Evolutionary conservation across 441 rosid species (phyloP), one percentile per base, ranked within the genome.

Genomic region (Arabidopsis hybrid): DNA sequence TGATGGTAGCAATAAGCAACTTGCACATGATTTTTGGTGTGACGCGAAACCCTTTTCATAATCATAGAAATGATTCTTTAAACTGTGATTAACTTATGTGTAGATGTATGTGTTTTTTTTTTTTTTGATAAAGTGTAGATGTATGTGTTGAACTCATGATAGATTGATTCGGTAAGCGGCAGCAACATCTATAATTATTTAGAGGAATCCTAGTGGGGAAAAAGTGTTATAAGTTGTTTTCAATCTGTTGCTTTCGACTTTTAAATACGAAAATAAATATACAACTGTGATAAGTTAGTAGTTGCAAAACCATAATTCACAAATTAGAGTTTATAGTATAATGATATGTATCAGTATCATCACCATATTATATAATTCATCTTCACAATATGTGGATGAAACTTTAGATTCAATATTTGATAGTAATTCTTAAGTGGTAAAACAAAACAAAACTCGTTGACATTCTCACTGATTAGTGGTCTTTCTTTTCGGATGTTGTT

Each of bases 401-500:
- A 26, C 29, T 26, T 26, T 26, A 26, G 29, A 26, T 26, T 26
- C 29, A 21, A 21, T 21, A 21, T 26, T 26, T 26, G 29, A 26
- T 26, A 21, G 26, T 21, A 26, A 26, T 3, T 26, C 29, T 26
- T 3, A 26, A 26, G 4, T 26, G 29, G 29, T 26, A 26, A 26
- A 26, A 26, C 0, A 26, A 26, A 26, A 26, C 0, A 21, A 2
- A 2, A 58, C 4, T 39, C 17, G 74, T 76, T 69, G 79, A 76
- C 79, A 36, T 63, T 55, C 10, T 26, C 17, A 21, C 1, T 53
- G 35, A 60, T 8, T 4, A 72, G 4, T 32, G n/a, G 60, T 29
- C 8, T 14, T 39, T 66, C 35, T 65, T 73, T 74, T 10, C 38
- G 31, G 10, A 43, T 50, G 9, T 32, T 67, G 67, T 40, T 35